Evolutionary conservation across 495 filamentous ascomycete species (phyloP).

Genomic region (Sordaria brevicollis): DNA sequence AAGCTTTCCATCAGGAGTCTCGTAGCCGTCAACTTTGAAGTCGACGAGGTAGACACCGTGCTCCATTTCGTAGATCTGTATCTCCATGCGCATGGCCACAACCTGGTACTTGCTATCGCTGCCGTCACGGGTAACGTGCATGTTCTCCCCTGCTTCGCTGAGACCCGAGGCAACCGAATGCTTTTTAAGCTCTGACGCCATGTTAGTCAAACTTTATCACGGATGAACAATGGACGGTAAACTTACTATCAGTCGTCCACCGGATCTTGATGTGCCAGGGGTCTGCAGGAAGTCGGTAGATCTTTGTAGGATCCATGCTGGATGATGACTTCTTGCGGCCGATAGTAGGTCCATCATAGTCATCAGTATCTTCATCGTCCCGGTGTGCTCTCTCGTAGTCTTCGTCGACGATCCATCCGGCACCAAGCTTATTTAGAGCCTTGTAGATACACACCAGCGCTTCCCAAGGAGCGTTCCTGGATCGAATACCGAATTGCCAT

Average conservation of each 20-base stretch:
- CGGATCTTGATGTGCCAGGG: constrained; percentile 93
- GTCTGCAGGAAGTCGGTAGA: constrained; percentile 76
- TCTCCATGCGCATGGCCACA: constrained; percentile 80
- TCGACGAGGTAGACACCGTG: constrained; percentile 90
- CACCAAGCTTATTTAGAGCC: constrained; percentile 75
- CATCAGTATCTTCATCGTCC: not conserved
- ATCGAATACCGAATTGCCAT: constrained; percentile 97
- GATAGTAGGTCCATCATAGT: not conserved
- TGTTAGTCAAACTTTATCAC: constrained; percentile 10
- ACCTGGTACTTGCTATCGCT: constrained; percentile 35
- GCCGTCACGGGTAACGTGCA: constrained; percentile 29
- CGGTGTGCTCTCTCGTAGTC: constrained; percentile 33
- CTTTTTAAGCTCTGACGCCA: constrained; percentile 24
- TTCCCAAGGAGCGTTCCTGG: constrained; percentile 84
- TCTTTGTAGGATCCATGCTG: constrained; percentile 24
- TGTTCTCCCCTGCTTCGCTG: constrained; percentile 23
- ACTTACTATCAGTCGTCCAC: constrained; percentile 68
- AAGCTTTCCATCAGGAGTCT: constrained; percentile 51
- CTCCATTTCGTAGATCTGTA: constrained; percentile 95
- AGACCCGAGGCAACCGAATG: constrained; percentile 24
- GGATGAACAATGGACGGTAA: constrained; percentile 16
- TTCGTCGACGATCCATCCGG: constrained; percentile 65
- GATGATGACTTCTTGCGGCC: constrained; percentile 8
- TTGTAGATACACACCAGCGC: constrained; percentile 91
- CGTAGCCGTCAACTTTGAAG: constrained; percentile 98